Conservation (phyloP, 1,284 basidiomycete genomes). For the Porphyrellus sp. region DNA sequence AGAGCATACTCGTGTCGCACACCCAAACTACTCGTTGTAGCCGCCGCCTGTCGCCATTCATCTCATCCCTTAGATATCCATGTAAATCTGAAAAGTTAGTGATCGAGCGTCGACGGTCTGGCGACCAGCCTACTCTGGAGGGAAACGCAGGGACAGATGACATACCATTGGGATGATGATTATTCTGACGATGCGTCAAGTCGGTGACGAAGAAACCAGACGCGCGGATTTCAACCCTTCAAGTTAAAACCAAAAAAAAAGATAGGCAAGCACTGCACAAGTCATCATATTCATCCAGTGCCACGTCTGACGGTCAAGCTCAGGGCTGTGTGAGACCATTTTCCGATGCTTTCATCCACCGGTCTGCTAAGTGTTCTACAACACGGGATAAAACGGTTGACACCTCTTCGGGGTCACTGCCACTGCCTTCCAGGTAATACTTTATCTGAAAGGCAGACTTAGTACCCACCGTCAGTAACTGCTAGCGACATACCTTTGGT, state of each 20-base stretch:
- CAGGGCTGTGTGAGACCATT: constrained; percentile 50
- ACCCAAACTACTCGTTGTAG: not conserved
- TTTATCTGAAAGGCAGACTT: constrained; percentile 55
- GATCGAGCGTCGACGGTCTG: not conserved
- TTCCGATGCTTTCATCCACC: constrained; percentile 66
- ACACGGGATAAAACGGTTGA: constrained; percentile 48
- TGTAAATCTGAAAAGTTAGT: not conserved
- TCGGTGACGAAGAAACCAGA: not conserved
- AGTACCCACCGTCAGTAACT: not conserved
- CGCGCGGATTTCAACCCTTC: too few species aligned
- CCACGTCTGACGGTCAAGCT: constrained; percentile 2
- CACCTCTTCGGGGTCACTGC: constrained; percentile 46
- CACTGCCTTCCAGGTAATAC: constrained; percentile 77
- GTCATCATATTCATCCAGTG: not conserved
- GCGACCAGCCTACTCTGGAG: not conserved
- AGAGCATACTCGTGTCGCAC: too few species aligned
- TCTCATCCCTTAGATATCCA: not conserved
- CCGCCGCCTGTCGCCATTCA: not conserved
- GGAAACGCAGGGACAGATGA: not conserved
- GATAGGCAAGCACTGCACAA: not conserved
- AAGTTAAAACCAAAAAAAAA: not conserved
- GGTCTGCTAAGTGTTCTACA: constrained; percentile 54
- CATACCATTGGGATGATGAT: not conserved
- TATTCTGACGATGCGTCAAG: not conserved
- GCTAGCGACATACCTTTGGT: constrained; percentile 60